Evolutionary conservation across 208 protist species (phyloP).

Genomic region (Porcisia hertigi): DNA sequence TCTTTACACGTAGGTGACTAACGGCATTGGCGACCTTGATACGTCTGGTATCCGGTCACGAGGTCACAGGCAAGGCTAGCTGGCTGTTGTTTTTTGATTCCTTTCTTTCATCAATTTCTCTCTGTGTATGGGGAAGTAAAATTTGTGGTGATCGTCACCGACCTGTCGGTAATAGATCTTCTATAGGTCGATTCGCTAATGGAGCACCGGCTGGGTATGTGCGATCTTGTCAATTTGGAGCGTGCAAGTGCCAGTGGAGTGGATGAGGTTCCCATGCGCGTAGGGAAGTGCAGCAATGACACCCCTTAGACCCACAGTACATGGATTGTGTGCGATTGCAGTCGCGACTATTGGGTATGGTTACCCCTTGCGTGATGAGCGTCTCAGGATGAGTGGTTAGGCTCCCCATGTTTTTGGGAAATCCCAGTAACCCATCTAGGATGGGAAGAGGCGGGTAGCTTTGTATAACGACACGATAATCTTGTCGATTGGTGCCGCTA

Average conservation of each 20-base stretch:
- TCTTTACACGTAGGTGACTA: background rate
- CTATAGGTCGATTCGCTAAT: background rate
- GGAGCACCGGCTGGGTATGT: slow-evolving; percentile 1
- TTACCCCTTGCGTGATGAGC: background rate
- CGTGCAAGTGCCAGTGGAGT: slow-evolving; percentile 1
- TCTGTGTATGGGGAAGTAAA: slow-evolving; percentile 8
- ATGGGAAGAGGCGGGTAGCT: slow-evolving; percentile 5
- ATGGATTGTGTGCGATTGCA: slow-evolving; percentile 4
- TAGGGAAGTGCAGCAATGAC: slow-evolving; percentile 14
- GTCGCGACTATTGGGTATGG: slow-evolving; percentile 8
- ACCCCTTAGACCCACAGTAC: slow-evolving; percentile 12
- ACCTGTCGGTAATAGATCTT: background rate
- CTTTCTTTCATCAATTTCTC: background rate
- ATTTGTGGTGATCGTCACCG: slow-evolving; percentile 10
- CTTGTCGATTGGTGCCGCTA: background rate
- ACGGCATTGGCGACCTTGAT: background rate
- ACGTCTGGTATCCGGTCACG: slow-evolving; percentile 2
- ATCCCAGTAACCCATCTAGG: background rate
- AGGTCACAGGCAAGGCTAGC: background rate
- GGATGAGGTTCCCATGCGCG: slow-evolving; percentile 6
- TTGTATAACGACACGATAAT: slow-evolving; percentile 2
- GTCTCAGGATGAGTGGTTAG: slow-evolving; percentile 8
- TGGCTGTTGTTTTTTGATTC: background rate
- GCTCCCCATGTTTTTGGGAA: background rate
- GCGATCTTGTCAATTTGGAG: slow-evolving; percentile 9